These are phyloP conservation scores for Asterophora lycoperdoides DNA, from an alignment of 768 basidiomycete genomes.

Conservation along the genomic window DNA sequence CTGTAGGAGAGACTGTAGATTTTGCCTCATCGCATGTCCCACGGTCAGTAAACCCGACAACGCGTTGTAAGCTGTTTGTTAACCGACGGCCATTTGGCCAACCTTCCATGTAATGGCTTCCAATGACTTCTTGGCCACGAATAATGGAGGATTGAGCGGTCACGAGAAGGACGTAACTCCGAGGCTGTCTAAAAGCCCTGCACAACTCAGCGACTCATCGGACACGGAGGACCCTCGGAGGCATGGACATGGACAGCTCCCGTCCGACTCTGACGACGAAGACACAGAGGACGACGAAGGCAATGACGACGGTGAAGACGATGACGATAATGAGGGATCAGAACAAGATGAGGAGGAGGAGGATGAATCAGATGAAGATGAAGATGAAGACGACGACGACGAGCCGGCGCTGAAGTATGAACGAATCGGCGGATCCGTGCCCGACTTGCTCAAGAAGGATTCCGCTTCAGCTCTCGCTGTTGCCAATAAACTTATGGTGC, in stretches of 20 bases:
- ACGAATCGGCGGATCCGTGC: slow-evolving; percentile 65
- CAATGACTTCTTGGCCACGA: not conserved
- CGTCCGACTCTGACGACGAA: slow-evolving; percentile 19
- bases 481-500: slow-evolving; percentile 68
- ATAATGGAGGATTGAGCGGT: slow-evolving; percentile 1
- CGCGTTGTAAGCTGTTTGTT: not conserved
- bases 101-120: slow-evolving; percentile 15
- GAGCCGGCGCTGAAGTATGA: slow-evolving; percentile 93
- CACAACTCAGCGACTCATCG: not conserved
- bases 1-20: no score
- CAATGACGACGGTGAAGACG: slow-evolving; percentile 17
- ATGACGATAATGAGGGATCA: slow-evolving; percentile 18
- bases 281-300: slow-evolving; percentile 21
- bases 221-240: not conserved
- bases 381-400: slow-evolving; percentile 76
- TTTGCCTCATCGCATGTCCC: no score
- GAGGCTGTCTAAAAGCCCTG: slow-evolving; percentile 1
- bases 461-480: slow-evolving; percentile 81
- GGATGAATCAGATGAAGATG: slow-evolving; percentile 48
- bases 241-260: not conserved
- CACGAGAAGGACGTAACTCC: slow-evolving; percentile 7
- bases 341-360: slow-evolving; percentile 39
- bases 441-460: slow-evolving; percentile 83
- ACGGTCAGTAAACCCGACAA: no score
- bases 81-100: not conserved